A percentile compares a stretch with the other conserved stretches of the same genome.
phyloP scores from a whole-genome alignment of 2,329 filamentous ascomycete species.

The Penicillium sp. region DNA sequence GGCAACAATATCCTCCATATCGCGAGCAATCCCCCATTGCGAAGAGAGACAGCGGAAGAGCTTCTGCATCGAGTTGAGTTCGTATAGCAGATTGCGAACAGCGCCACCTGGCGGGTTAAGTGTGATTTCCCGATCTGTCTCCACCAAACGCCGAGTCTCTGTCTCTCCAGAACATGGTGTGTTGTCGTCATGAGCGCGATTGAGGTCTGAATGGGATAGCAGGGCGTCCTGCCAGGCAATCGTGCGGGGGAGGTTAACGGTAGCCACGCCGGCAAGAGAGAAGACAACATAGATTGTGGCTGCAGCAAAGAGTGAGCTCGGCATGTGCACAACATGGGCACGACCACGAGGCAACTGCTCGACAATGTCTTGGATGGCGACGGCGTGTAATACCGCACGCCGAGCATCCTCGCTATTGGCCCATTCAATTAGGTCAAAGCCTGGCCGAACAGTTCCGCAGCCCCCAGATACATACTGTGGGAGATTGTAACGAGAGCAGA shows the following conservation, averaged over 20 bases:
- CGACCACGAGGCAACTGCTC: slow-evolving; percentile 46
- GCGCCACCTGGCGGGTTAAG: slow-evolving; percentile 23
- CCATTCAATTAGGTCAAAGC: slow-evolving; percentile 43
- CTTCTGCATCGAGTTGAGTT: slow-evolving; percentile 49
- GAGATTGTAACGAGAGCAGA: slow-evolving; percentile 42
- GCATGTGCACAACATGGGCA: slow-evolving; percentile 48
- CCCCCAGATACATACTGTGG: slow-evolving; percentile 41
- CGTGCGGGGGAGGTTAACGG: slow-evolving; percentile 38
- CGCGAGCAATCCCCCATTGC: slow-evolving; percentile 48
- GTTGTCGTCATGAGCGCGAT: slow-evolving; percentile 26
- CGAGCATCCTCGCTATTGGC: slow-evolving; percentile 40
- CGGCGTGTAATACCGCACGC: slow-evolving; percentile 43
- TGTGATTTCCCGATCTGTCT: slow-evolving; percentile 24
- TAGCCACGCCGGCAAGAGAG: slow-evolving; percentile 38
- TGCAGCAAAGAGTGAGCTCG: slow-evolving; percentile 45
- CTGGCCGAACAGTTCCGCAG: slow-evolving; percentile 22
- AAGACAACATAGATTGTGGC: slow-evolving; percentile 45
- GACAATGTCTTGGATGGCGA: slow-evolving; percentile 48
- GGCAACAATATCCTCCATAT: slow-evolving; percentile 47
- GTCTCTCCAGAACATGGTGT: slow-evolving; percentile 33
- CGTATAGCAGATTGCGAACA: slow-evolving; percentile 46
- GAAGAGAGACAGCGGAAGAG: slow-evolving; percentile 45
- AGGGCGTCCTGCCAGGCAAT: slow-evolving; percentile 46
- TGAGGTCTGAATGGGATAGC: slow-evolving; percentile 30
- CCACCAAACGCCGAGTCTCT: slow-evolving; percentile 41